Evolutionary conservation across 2,329 filamentous ascomycete species (phyloP).

Genomic region (Xylariaceae sp.): DNA sequence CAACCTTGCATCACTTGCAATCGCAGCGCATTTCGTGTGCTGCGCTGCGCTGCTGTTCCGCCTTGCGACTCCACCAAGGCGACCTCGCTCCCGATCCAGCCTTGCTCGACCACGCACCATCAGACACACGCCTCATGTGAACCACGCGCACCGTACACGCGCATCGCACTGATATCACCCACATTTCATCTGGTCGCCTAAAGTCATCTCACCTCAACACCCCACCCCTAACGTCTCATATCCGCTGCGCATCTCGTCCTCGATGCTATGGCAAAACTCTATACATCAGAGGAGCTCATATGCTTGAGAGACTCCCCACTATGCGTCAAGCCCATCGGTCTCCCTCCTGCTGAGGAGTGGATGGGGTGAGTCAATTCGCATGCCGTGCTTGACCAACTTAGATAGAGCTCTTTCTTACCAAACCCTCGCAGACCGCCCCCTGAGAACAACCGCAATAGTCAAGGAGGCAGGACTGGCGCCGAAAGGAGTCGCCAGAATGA

Average conservation of each 20-base stretch:
- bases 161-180: not conserved
- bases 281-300: constrained; percentile 72
- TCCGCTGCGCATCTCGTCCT: not conserved
- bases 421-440: constrained; percentile 37
- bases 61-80: constrained; percentile 2
- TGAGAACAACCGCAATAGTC: constrained; percentile 43
- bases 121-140: not conserved
- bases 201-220: not conserved
- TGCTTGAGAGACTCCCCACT: constrained; percentile 76
- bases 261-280: constrained; percentile 56
- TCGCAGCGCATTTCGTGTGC: no score
- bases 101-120: not conserved
- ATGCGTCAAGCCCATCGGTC: constrained; percentile 70
- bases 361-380: constrained; percentile 69
- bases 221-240: not conserved
- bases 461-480: constrained; percentile 36
- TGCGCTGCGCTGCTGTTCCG: no score
- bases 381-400: not conserved
- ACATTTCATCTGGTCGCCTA: not conserved
- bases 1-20: no score
- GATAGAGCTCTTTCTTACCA: constrained; percentile 12
- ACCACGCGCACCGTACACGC: not conserved
- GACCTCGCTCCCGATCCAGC: not conserved
- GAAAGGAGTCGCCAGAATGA: constrained; percentile 46
- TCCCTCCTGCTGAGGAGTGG: constrained; percentile 89